These are phyloP conservation scores for Oryza longistaminata DNA, from an alignment of 176 grass and related monocot species.

Conservation along the genomic window DNA sequence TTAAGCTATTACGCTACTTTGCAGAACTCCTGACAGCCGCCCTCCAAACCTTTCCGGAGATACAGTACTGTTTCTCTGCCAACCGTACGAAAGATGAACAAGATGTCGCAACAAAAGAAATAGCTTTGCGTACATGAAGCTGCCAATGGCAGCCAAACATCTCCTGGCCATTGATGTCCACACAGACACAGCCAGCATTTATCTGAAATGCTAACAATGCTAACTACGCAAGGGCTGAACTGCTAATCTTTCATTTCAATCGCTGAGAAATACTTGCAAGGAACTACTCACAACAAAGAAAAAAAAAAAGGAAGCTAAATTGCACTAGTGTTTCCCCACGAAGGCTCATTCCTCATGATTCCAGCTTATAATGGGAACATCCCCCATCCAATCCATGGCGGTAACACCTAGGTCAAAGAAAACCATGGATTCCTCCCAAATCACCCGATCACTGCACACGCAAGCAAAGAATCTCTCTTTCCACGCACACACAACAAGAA, in stretches of 20 bases:
- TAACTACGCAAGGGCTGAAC: background rate
- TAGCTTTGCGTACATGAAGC: slow-evolving; percentile 8
- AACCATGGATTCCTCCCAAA: slow-evolving; percentile 9
- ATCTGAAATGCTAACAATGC: background rate
- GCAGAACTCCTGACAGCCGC: background rate
- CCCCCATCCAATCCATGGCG: background rate
- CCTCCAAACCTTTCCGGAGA: background rate
- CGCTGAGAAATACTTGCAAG: background rate
- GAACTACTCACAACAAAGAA: background rate
- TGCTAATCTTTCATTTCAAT: background rate
- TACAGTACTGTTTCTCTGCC: background rate
- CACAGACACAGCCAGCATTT: background rate
- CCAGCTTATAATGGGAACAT: background rate
- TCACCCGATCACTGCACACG: background rate
- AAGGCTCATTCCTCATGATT: background rate
- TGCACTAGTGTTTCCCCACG: background rate
- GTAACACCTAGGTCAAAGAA: slow-evolving; percentile 31
- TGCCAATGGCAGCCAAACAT: slow-evolving; percentile 10
- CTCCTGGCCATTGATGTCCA: background rate
- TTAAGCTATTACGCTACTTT: slow-evolving; percentile 29
- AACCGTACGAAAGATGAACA: background rate
- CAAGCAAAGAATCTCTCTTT: slow-evolving; percentile 27
- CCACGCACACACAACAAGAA: background rate
- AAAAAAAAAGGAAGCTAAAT: background rate
- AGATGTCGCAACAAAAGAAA: slow-evolving; percentile 10